Conservation (phyloP, 2,329 filamentous ascomycete genomes). For the Cordyceps sp. region DNA sequence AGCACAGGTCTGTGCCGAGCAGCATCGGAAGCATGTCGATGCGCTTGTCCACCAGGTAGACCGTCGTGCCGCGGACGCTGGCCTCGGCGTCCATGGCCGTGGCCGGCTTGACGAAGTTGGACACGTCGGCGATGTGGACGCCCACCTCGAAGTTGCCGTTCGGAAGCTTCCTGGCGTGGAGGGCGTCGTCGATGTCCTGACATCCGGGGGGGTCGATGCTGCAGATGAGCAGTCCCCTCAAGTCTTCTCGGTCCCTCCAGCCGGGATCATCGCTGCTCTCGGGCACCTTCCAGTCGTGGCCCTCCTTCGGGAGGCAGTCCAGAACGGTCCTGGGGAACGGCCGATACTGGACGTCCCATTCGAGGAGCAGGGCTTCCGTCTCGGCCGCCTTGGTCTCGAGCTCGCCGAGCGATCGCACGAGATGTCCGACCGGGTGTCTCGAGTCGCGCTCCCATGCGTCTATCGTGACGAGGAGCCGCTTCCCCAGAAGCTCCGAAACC, state of each 20-base stretch:
- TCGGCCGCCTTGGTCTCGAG: slow-evolving; percentile 95
- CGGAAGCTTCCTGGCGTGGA: slow-evolving; percentile 69
- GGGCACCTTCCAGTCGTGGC: slow-evolving; percentile 88
- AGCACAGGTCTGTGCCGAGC: slow-evolving; percentile 89
- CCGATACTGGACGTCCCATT: slow-evolving; percentile 95
- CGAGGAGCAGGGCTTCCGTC: slow-evolving; percentile 82
- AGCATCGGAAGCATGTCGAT: slow-evolving; percentile 99
- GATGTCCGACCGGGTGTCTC: slow-evolving; percentile 81
- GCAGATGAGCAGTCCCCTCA: slow-evolving; percentile 77
- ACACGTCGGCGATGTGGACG: slow-evolving; percentile 98
- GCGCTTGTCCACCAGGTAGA: slow-evolving; percentile 95
- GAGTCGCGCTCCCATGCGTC: slow-evolving; percentile 93
- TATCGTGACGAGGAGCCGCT: slow-evolving; percentile 82
- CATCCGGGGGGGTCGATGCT: slow-evolving; percentile 94
- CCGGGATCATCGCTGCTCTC: slow-evolving; percentile 62
- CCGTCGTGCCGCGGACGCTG: slow-evolving; percentile 83
- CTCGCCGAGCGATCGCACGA: slow-evolving; percentile 82
- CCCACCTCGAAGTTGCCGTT: slow-evolving; percentile 95
- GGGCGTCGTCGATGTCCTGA: slow-evolving; percentile 94
- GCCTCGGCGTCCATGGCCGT: slow-evolving; percentile 97
- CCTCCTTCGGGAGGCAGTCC: slow-evolving; percentile 80
- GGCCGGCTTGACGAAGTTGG: slow-evolving; percentile 92
- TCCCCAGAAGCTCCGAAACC: slow-evolving; percentile 73
- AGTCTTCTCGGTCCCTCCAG: slow-evolving; percentile 72
- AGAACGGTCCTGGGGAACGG: slow-evolving; percentile 93